Conservation (phyloP, 768 basidiomycete genomes). For the Suillus subalutaceus region DNA sequence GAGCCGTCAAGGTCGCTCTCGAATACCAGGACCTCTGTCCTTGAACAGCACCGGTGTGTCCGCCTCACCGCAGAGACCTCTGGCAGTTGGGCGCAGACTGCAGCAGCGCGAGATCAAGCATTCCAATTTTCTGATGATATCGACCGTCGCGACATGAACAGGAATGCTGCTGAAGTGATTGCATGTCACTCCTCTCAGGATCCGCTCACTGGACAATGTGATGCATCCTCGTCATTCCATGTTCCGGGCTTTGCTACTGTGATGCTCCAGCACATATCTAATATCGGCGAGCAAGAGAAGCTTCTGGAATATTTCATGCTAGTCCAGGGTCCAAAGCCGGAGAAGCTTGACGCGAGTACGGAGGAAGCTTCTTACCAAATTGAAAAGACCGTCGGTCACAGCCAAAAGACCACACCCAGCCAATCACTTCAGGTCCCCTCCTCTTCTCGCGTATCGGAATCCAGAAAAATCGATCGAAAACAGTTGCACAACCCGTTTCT, state of each 20-base stretch:
- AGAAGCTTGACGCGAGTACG: background rate
- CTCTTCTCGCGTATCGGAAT: background rate
- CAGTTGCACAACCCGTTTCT: background rate
- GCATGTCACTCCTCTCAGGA: background rate
- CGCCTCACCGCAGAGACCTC: no score
- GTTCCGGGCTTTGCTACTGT: background rate
- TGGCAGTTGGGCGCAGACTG: background rate
- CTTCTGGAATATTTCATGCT: background rate
- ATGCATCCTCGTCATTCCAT: background rate
- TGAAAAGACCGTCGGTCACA: background rate
- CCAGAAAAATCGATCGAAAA: accelerated
- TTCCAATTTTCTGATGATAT: background rate
- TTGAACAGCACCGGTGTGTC: background rate
- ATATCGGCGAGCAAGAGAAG: no score
- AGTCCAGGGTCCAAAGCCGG: background rate
- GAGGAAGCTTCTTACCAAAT: background rate
- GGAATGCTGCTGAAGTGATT: background rate
- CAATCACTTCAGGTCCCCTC: background rate
- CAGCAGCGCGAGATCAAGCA: background rate
- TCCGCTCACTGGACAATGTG: background rate
- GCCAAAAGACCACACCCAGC: background rate
- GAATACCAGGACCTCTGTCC: background rate
- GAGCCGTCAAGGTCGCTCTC: background rate
- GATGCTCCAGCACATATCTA: background rate
- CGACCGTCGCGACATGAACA: accelerated